Evolutionary conservation across 2,329 filamentous ascomycete species (phyloP).

Genomic region (Bipolaris zeicola): DNA sequence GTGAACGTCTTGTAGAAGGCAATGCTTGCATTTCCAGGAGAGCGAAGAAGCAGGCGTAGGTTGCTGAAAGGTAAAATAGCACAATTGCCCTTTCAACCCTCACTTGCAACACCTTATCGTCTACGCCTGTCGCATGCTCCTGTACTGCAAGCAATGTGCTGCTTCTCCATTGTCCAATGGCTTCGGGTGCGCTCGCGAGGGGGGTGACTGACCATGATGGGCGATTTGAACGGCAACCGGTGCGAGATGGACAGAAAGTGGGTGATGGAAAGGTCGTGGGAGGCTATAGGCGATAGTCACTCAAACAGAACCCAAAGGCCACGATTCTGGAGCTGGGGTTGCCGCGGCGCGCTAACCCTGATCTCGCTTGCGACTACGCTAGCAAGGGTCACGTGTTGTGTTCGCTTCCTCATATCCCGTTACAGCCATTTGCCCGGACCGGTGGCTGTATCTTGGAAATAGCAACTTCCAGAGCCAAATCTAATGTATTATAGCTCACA

Average conservation of each 20-base stretch:
- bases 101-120: neutral
- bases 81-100: neutral
- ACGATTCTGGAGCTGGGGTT: constrained; percentile 41
- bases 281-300: constrained; percentile 21
- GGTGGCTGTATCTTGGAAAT: neutral
- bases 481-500: too few species aligned
- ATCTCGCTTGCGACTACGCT: constrained; percentile 23
- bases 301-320: constrained; percentile 32
- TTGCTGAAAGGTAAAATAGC: neutral
- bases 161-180: constrained; percentile 10
- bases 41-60: neutral
- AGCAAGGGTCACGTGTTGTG: constrained; percentile 25
- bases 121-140: constrained; percentile 14
- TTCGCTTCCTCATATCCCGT: constrained; percentile 3
- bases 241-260: constrained; percentile 6
- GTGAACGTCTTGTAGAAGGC: neutral
- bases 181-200: neutral
- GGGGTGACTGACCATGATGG: constrained; percentile 28
- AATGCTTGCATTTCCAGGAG: neutral
- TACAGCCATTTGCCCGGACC: constrained; percentile 4
- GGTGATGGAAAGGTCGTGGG: constrained; percentile 15
- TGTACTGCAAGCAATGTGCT: neutral
- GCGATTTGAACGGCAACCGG: constrained; percentile 6
- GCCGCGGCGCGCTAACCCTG: constrained; percentile 26
- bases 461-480: neutral